Evolutionary conservation across 129 eudicot genomes (phyloP), one percentile per base, ranked within the genome.

Genomic region (Tagetes erecta): DNA sequence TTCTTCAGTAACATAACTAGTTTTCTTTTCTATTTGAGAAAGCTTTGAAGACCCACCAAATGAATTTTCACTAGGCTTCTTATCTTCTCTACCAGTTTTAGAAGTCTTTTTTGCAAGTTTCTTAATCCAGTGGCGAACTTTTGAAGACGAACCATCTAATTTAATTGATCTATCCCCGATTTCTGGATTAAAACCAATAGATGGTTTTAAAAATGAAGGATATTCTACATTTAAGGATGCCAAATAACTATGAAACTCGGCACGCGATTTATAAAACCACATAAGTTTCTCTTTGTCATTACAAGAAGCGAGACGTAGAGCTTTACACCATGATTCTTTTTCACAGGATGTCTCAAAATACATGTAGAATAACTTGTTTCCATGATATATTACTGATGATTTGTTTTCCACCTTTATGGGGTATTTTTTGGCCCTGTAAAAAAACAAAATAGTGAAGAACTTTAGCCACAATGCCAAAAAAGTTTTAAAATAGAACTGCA

Each of bases 251-350:
- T 85, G 86, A 73, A 91, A 94, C 39, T 94, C 91, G 2, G 75
- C 64, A 71, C 79, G 88, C 56, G 83, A 55, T 56, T 77, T 84
- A 63, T 89, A 52, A 67, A 88, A 87, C 91, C 92, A 88, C 50
- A 52, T 78, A 37, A 81, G 82, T 52, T 74, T 86, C 76, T 82
- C 89, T 73, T 80, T 80, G 67, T 89, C 85, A 13, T 80, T 81
- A 70, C 79, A 88, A 46, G 99, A 88, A 75, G 97, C 93, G 67
- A 86, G 83, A 45, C 94, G 97, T 38, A 94, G 89, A 71, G 91
- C 88, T 88, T 85, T 88, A 83, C 99, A 88, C 99, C 99, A 94
- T 38, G 99, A 86, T 71, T 94, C 99, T 67, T 94, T 94, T 79
- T 94, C 97, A 82, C 78, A 74, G 68, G 93, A 86, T 68, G 99